Conservation (phyloP, 352 stramenopile genomes). For the Phytophthora colocasiae region DNA sequence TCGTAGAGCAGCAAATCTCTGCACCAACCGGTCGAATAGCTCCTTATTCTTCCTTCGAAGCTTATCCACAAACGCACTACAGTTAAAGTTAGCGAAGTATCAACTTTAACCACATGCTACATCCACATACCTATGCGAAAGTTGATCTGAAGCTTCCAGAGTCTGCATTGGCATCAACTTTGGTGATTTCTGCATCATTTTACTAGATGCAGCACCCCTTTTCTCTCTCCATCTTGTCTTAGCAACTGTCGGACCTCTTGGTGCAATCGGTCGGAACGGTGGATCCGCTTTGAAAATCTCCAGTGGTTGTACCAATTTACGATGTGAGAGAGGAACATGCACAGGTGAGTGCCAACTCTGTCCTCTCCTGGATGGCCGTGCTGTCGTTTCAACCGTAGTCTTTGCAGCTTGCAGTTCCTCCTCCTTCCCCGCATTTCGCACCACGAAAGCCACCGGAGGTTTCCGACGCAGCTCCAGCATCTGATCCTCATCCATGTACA, state of each 20-base stretch:
- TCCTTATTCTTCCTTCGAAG: conserved; percentile 48
- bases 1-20: conserved; percentile 35
- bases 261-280: conserved; percentile 43
- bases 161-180: conserved; percentile 29
- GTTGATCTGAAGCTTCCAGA: conserved; percentile 15
- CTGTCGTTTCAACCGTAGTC: neutral
- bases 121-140: conserved; percentile 30
- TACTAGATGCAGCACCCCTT: neutral
- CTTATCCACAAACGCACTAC: conserved; percentile 33
- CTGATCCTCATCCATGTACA: conserved; percentile 39
- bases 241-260: conserved; percentile 5
- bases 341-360: conserved; percentile 73
- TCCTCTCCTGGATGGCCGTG: neutral
- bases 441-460: conserved; percentile 50
- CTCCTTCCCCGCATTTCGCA: conserved; percentile 40
- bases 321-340: conserved; percentile 65
- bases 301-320: conserved; percentile 64
- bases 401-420: conserved; percentile 29
- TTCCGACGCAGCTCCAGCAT: conserved; percentile 44
- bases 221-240: conserved; percentile 16
- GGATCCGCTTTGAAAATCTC: conserved; percentile 53
- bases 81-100: neutral
- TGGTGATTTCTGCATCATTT: conserved; percentile 11
- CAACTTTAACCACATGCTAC: neutral
- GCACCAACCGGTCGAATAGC: conserved; percentile 47